Evolutionary conservation across 2,329 filamentous ascomycete genomes (phyloP), one percentile per base, ranked within the genome.

Genomic region (Talaromyces sp.): DNA sequence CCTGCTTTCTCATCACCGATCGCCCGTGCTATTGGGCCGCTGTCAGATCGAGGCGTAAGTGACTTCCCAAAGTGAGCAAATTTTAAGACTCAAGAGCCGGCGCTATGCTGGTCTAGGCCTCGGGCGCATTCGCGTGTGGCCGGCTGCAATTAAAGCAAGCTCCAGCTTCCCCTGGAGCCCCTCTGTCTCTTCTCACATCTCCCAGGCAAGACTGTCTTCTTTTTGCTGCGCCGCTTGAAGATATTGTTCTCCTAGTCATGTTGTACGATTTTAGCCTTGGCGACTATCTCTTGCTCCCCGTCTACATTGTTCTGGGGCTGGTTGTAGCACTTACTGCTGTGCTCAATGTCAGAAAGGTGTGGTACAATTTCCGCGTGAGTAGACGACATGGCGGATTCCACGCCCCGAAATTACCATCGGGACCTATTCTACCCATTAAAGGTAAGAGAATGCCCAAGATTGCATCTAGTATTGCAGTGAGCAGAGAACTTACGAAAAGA

Each of bases 371-470:
- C 24, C 32, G 38, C 11, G n/a, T 57, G 2, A 57, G 55, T 24
- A 27, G 38, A 27, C 38, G 19, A 24, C 55, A 57, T 48, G 55
- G 55, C n/a, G 55, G 55, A 17, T 43, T 57, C 9, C 55, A 57
- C 26, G 55, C 55, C 3, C 55, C 55, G 12, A 32, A 27, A 31
- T 19, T 57, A 17, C 55, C 55, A n/a, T 38, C 29, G 8, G 55
- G 55, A 17, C 55, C 55, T 32, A 29, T 57, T 10, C 32, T 57
- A 10, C 55, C 55, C 21, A 57, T 57, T 27, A 43, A 35, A 57
- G 55, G 55, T 46, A 31, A n/a, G 12, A 8, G 5, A 57, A 26
- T 12, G 27, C 7, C 48, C 19, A 19, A 50, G 6, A 12, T 38
- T 9, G 2, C 27, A 27, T n/a, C 10, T n/a, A 2, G 26, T 19